Evolutionary conservation across 2,329 filamentous ascomycete species (phyloP).

Genomic region (Sporothrix humicola): DNA sequence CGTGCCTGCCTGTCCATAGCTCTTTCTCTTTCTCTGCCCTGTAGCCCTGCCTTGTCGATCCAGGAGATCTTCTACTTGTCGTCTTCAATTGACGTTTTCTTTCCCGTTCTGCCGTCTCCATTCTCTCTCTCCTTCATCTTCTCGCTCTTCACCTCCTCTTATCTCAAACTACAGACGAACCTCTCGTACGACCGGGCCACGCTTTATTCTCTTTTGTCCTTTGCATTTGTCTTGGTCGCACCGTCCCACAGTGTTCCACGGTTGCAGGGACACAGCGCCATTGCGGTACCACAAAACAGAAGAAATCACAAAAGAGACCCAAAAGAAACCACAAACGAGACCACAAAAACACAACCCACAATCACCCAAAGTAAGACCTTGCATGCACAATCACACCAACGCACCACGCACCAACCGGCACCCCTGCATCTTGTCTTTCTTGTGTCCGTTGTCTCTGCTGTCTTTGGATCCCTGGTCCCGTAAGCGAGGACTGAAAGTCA

Average conservation of each 20-base stretch:
- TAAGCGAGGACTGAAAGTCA: background rate
- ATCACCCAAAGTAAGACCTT: background rate
- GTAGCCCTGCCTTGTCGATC: no score
- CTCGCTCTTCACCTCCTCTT: background rate
- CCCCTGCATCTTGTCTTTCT: background rate
- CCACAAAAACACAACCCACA: background rate
- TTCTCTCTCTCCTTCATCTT: no score
- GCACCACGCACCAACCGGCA: background rate
- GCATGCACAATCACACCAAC: background rate
- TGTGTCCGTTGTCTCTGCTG: no score
- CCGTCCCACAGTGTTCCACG: background rate
- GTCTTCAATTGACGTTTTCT: no score
- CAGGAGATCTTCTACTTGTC: no score
- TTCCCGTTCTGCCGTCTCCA: no score
- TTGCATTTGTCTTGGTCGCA: background rate
- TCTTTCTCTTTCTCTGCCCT: no score
- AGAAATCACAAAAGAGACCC: background rate
- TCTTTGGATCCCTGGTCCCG: background rate
- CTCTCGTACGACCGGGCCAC: background rate
- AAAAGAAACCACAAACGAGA: background rate
- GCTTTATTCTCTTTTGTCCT: no score
- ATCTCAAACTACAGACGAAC: background rate
- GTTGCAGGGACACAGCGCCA: background rate
- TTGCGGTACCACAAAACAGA: background rate
- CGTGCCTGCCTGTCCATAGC: no score